phyloP scores from a whole-genome alignment of 2,329 filamentous ascomycete genomes.

The Plenodomus biglobosus region DNA sequence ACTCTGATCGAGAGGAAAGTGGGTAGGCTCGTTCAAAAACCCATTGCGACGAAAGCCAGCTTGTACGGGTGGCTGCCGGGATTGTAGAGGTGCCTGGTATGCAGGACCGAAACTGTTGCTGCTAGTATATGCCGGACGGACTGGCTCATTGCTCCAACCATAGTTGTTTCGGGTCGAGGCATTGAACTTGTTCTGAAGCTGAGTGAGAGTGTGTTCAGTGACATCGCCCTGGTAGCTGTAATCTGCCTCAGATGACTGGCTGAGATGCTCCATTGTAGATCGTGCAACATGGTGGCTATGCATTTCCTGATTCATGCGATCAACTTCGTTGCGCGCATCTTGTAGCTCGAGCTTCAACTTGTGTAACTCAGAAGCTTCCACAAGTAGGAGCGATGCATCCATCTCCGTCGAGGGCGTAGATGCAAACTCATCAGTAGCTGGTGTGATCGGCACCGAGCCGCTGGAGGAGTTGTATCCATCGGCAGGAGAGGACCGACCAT shows the following conservation, averaged over 20 bases:
- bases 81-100: slow-evolving; percentile 18
- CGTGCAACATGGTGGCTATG: slow-evolving; percentile 64
- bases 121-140: slow-evolving; percentile 25
- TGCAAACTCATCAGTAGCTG: slow-evolving; percentile 59
- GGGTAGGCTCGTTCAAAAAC: slow-evolving; percentile 42
- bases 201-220: slow-evolving; percentile 54
- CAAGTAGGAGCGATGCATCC: slow-evolving; percentile 29
- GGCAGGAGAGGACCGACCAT: slow-evolving; percentile 52
- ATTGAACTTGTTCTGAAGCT: slow-evolving; percentile 56
- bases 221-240: slow-evolving; percentile 51
- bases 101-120: slow-evolving; percentile 28
- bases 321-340: slow-evolving; percentile 69
- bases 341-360: slow-evolving; percentile 72
- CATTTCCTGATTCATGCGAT: slow-evolving; percentile 70
- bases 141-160: slow-evolving; percentile 30
- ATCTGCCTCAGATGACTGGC: slow-evolving; percentile 54
- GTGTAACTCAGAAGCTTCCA: slow-evolving; percentile 61
- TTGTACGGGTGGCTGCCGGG: slow-evolving; percentile 24
- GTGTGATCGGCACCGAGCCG: slow-evolving; percentile 64
- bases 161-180: slow-evolving; percentile 47
- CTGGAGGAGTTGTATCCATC: slow-evolving; percentile 62
- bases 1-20: slow-evolving; percentile 41
- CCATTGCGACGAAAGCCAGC: slow-evolving; percentile 34
- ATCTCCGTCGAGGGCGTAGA: slow-evolving; percentile 32
- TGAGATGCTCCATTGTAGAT: slow-evolving; percentile 60